Percentiles rank a stretch among this genome's conserved stretches.
phyloP scores from a whole-genome alignment of 2,329 filamentous ascomycete species.

The Hypocreales sp. region DNA sequence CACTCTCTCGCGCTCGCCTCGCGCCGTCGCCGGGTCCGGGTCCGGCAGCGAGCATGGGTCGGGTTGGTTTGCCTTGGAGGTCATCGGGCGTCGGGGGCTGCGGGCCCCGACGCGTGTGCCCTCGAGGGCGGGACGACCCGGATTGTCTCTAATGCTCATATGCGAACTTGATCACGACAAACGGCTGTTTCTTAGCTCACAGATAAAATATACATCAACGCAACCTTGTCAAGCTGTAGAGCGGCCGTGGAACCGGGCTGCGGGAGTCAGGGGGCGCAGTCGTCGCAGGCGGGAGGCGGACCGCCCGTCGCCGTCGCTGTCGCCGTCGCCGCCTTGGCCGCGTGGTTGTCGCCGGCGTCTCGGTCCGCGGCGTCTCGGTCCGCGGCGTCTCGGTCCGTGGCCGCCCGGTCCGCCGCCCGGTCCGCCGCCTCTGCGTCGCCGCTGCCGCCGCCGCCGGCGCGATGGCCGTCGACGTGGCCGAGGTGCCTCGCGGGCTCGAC shows the following conservation, averaged over 20 bases:
- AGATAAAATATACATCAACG: slow-evolving; percentile 20
- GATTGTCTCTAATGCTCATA: slow-evolving; percentile 20
- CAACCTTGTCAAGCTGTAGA: no score
- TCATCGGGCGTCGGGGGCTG: slow-evolving; percentile 9
- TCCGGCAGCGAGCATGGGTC: slow-evolving; percentile 10
- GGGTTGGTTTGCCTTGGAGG: slow-evolving; percentile 13
- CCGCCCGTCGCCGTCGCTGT: not conserved
- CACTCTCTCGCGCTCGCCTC: slow-evolving; percentile 10
- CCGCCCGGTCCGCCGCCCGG: no score
- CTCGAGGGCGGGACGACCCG: slow-evolving; percentile 5
- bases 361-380: no score
- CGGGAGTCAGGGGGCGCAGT: slow-evolving; percentile 9
- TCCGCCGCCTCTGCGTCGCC: no score
- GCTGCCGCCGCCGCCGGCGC: slow-evolving; percentile 9
- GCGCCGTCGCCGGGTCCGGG: slow-evolving; percentile 9
- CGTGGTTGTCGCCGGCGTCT: no score
- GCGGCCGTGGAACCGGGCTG: no score
- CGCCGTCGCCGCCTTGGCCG: not conserved
- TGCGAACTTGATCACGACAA: slow-evolving; percentile 24
- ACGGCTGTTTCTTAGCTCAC: slow-evolving; percentile 26
- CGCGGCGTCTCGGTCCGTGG: no score
- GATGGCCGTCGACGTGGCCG: slow-evolving; percentile 60
- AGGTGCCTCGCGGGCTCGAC: slow-evolving; percentile 65
- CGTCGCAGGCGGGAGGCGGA: no score
- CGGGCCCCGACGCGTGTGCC: slow-evolving; percentile 1